These are phyloP conservation scores for Geranium brycei DNA, from an alignment of 345 rosid species.

Conservation along the genomic window DNA sequence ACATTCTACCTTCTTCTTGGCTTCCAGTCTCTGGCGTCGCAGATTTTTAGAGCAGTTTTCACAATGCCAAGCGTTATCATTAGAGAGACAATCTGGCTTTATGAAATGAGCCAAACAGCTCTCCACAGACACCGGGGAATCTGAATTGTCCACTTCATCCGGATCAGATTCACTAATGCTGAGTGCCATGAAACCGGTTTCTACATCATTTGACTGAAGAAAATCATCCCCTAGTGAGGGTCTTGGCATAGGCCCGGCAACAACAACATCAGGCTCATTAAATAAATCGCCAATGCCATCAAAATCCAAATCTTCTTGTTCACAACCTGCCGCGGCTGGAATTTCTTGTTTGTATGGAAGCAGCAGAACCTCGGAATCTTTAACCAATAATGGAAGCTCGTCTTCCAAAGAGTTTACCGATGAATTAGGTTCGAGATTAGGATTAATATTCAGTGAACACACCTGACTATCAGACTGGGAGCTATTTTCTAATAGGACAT, in stretches of 20 bases:
- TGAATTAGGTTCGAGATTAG: no score
- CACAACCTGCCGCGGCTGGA: constrained; percentile 16
- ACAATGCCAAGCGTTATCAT: constrained; percentile 96
- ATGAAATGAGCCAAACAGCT: constrained; percentile 78
- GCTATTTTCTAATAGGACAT: constrained; percentile 20
- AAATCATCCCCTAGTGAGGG: constrained; percentile 30
- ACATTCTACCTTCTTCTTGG: no score
- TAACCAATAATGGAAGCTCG: constrained; percentile 46
- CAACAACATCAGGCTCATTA: constrained; percentile 57
- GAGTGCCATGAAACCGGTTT: constrained; percentile 35
- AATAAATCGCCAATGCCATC: constrained; percentile 67
- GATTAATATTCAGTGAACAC: neutral
- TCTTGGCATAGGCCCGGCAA: constrained; percentile 39
- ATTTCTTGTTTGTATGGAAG: constrained; percentile 58
- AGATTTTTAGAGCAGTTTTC: constrained; percentile 63
- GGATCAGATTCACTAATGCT: constrained; percentile 84
- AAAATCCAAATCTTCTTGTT: constrained; percentile 52
- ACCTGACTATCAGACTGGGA: constrained; percentile 4
- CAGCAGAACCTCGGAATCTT: constrained; percentile 54
- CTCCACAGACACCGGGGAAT: constrained; percentile 81
- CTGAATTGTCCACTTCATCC: constrained; percentile 76
- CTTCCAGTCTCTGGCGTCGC: constrained; percentile 23
- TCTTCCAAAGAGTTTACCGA: constrained; percentile 44
- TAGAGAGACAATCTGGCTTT: constrained; percentile 67
- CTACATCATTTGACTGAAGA: constrained; percentile 22